A percentile compares a stretch with the other conserved stretches of the same genome.
These are phyloP conservation scores for Metschnikowia peoriensis DNA, from an alignment of 805 yeast species.

Conservation along the genomic window DNA sequence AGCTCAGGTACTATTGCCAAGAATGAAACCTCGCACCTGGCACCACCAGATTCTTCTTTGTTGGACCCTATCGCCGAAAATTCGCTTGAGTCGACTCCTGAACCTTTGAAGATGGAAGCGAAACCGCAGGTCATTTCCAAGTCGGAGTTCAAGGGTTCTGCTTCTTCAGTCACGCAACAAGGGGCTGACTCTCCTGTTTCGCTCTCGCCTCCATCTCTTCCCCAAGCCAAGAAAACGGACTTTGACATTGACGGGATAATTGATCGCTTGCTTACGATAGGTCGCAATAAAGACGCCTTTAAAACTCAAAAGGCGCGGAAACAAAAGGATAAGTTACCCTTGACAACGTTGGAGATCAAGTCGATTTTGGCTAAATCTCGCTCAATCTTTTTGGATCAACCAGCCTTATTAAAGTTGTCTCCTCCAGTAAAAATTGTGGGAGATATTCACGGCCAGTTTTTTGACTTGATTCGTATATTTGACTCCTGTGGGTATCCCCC, in stretches of 20 bases:
- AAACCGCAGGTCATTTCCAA: conserved; percentile 9
- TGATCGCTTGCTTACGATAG: conserved; percentile 54
- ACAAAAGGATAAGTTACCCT: conserved; percentile 47
- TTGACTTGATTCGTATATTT: conserved; percentile 53
- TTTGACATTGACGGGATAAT: conserved; percentile 63
- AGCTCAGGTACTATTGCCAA: background rate
- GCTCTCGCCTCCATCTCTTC: conserved; percentile 24
- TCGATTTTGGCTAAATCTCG: conserved; percentile 57
- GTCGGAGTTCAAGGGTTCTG: conserved; percentile 1
- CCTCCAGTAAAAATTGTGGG: conserved; percentile 85
- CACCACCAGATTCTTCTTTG: conserved; percentile 15
- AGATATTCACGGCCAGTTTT: conserved; percentile 72
- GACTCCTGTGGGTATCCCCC: conserved; percentile 63
- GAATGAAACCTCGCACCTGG: conserved; percentile 3
- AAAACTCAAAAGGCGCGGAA: conserved; percentile 15
- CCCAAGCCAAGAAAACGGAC: conserved; percentile 23
- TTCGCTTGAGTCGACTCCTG: conserved; percentile 19
- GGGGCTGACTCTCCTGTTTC: conserved; percentile 16
- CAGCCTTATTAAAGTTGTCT: conserved; percentile 60
- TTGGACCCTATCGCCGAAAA: conserved; percentile 25
- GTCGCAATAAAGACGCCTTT: conserved; percentile 24
- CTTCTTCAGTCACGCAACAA: background rate
- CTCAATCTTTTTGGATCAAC: conserved; percentile 60
- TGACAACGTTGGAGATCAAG: conserved; percentile 54
- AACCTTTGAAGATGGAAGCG: conserved; percentile 9